Evolutionary conservation across 805 yeast species (phyloP), one percentile per base, ranked within the genome.

Genomic region (Candida hispaniensis): DNA sequence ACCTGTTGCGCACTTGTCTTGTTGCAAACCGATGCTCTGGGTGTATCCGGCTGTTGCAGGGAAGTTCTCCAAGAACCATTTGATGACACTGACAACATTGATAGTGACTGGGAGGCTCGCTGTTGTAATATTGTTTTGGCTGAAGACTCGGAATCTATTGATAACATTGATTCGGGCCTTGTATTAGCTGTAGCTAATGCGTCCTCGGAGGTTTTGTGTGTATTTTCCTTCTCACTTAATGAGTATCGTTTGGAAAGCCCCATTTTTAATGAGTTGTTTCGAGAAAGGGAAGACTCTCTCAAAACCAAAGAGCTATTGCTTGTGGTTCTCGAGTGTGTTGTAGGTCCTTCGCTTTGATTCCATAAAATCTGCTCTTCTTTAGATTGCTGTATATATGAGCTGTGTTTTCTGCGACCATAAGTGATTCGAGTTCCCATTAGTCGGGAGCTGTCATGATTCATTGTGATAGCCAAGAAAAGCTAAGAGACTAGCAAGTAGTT

Each of bases 31-130:
- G 22, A 25, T 15, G 26, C 24, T 13, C 39, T 34, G 14, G 34
- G 34, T 6, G 40, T 30, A 22, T 23, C 36, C 5, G 28, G 11
- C 8, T 32, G 28, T 4, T 23, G 28, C 10, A 32, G 18, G 14
- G 24, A 21, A 0, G 36, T 32, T 12, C 36, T 32, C 13, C 28
- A 32, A 3, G 49, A 43, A 14, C 33, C 39, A 12, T 41, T 44
- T 7, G 48, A 44, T 9, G 48, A 44, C 10, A 40, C 38, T 1
- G 48, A 44, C 18, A 44, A 38, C 5, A 40, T 36, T 11, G 47
- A 44, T 2, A 44, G 14, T 9, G 29, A n/a, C 18, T 42, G 39
- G 9, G 39, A 20, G 4, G 35, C 42, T 8, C 42, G 25, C 14
- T 34, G 16, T 9, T 19, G 8, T 19, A 19, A 9, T 8, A 19